Evolutionary conservation across 352 stramenopile species (phyloP).

Genomic region (Phytophthora europaea): DNA sequence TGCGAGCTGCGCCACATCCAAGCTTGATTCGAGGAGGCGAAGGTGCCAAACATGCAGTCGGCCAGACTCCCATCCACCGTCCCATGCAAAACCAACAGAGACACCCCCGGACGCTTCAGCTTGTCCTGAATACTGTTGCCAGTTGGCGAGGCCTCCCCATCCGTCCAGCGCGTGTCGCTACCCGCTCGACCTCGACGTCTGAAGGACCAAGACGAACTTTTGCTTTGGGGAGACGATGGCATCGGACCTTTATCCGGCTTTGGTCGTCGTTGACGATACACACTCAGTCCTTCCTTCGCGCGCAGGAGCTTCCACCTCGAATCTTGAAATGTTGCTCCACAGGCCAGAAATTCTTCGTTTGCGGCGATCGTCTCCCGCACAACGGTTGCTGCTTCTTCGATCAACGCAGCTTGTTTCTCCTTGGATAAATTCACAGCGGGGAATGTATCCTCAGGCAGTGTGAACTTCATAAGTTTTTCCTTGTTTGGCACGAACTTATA

Average conservation of each 20-base stretch:
- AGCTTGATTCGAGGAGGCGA: background rate
- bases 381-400: slow-evolving; percentile 47
- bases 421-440: slow-evolving; percentile 41
- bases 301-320: slow-evolving; percentile 46
- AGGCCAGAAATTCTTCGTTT: slow-evolving; percentile 45
- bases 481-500: background rate
- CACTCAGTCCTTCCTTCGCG: slow-evolving; percentile 39
- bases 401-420: slow-evolving; percentile 36
- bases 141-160: background rate
- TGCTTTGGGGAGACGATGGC: background rate
- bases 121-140: background rate
- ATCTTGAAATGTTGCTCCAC: slow-evolving; percentile 28
- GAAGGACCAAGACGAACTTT: background rate
- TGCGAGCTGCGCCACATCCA: background rate
- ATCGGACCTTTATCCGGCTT: background rate
- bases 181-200: background rate
- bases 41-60: background rate
- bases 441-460: slow-evolving; percentile 49
- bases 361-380: slow-evolving; percentile 50
- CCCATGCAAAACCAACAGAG: background rate
- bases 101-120: background rate
- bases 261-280: slow-evolving; percentile 19
- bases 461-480: slow-evolving; percentile 46
- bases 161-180: background rate
- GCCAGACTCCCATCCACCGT: background rate